Base-by-base conservation (phyloP, 768 basidiomycete species). In the Russula sp. region DNA sequence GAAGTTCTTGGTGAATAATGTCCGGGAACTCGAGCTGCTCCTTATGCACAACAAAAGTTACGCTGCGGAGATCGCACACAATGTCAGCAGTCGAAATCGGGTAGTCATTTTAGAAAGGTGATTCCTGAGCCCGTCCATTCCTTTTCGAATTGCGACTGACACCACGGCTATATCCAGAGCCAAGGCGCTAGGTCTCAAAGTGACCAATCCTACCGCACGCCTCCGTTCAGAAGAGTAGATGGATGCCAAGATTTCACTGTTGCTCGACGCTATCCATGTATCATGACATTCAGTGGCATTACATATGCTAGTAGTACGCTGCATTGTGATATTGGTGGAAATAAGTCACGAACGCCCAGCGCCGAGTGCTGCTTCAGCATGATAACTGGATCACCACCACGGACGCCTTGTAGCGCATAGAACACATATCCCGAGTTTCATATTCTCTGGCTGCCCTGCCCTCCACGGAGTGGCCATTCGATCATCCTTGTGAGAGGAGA, bases 31-130 rank as follows among this genome's bases (percentile, higher is more conserved):
- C 65, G 94, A 98, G 71, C 84, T 98, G 70, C 87, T 98, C 66
- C 82, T 98, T 57, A 95, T 98, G 94, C 95, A 98, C 85, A 95
- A 93, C 85, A 92, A 92, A 81, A 88, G 79, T 71, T 98, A 89
- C 74, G 88, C 94, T 54, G 97, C 94, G 58, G 93, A 96, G 76
- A 94, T 99, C 70, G 97, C 97, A 57, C 95, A 97, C 83, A 87
- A 85, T 69, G 94, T 99, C 68, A 91, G 88, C 79, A 91, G 90
- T 81, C 88, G 92, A 75, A 98, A 98, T 83, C 91, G 97, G 70
- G 86, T 87, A 59, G 78, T 82, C 61, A 94, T 99, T 70, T 78
- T 98, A 55, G 93, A 95, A 77, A 84, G 94, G 88, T 91, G 32
- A 14, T 32, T 18, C 35, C 47, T 11, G 11, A 60, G 56, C 55